These are phyloP conservation scores for Volvariella surrecta DNA, from an alignment of 1,284 basidiomycete genomes.

Conservation along the genomic window DNA sequence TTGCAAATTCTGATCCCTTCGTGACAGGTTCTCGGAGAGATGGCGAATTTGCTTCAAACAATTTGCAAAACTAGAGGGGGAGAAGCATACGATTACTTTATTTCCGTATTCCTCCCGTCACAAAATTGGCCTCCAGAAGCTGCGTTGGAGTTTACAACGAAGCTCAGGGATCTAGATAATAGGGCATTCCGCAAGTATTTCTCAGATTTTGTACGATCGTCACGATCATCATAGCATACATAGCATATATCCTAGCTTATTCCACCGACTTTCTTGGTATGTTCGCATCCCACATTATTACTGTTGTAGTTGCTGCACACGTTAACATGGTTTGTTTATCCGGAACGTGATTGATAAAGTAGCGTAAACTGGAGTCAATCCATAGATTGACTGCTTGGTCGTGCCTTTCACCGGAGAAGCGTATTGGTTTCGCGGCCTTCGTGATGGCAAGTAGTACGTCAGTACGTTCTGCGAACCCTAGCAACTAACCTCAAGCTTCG, in stretches of 20 bases:
- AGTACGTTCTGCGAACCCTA: no score
- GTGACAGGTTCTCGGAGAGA: slow-evolving; percentile 81
- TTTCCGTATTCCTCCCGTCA: slow-evolving; percentile 77
- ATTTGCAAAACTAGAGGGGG: slow-evolving; percentile 73
- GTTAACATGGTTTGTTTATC: no score
- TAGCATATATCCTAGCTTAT: slow-evolving; percentile 3
- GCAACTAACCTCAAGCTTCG: no score
- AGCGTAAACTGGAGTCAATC: no score
- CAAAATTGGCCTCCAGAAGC: slow-evolving; percentile 80
- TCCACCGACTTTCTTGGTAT: no score
- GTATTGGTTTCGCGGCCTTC: no score
- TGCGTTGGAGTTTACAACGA: slow-evolving; percentile 73
- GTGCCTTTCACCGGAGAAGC: no score
- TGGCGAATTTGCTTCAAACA: slow-evolving; percentile 77
- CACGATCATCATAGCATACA: slow-evolving; percentile 46
- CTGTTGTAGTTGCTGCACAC: no score
- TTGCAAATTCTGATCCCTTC: neutral
- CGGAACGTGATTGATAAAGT: no score
- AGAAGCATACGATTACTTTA: slow-evolving; percentile 82
- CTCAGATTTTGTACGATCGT: slow-evolving; percentile 73
- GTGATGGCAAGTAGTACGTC: no score
- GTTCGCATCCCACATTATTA: no score
- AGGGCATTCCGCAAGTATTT: slow-evolving; percentile 89
- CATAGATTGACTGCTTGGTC: no score
- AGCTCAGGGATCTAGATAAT: slow-evolving; percentile 69